Evolutionary conservation across 768 basidiomycete genomes (phyloP), one percentile per base, ranked within the genome.

Genomic region (Serendipita sp.): DNA sequence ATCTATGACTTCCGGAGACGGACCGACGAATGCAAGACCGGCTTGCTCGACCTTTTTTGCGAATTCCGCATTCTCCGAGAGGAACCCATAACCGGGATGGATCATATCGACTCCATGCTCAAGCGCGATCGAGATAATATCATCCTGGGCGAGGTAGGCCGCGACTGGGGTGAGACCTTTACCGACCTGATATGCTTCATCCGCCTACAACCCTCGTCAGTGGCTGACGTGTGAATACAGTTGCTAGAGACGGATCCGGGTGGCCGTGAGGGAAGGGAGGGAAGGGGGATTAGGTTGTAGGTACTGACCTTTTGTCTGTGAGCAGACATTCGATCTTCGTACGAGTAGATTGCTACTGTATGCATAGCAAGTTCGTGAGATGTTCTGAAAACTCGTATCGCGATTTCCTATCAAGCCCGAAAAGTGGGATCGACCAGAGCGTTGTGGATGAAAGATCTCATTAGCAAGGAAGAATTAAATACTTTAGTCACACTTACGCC

Each of bases 61-160:
- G 71, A 99, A 99, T 69, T 79, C 81, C 62, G 95, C 94, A 74
- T 98, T 98, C 76, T 99, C 96, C 60, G 93, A 90, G 48, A 99
- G 79, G 81, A 99, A 99, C 64, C 95, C 94, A 72, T 98, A 98
- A 64, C 94, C 93, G 10, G 93, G 96, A 75, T 98, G 96, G 72
- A 99, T 98, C 96, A 99, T 98, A 73, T 97, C 95, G 29, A 99
- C 96, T 29, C 91, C 94, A 74, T 98, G 93, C 75, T 98, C 94
- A 48, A 98, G 80, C n/a, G 93, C 91, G 68, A 93, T 87, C 67
- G 85, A 78, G 75, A 99, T 93, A 75, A 99, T 98, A 71, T 96
- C 93, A 69, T 98, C 92, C 73, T 97, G 94, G 1, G 94, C 87
- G 67, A 99, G 87, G 74, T 99, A 99, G 8, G 96, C 96, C 16